Evolutionary conservation across 345 rosid species (phyloP), one percentile per base, ranked within the genome.

Genomic region (Balakata baccata): DNA sequence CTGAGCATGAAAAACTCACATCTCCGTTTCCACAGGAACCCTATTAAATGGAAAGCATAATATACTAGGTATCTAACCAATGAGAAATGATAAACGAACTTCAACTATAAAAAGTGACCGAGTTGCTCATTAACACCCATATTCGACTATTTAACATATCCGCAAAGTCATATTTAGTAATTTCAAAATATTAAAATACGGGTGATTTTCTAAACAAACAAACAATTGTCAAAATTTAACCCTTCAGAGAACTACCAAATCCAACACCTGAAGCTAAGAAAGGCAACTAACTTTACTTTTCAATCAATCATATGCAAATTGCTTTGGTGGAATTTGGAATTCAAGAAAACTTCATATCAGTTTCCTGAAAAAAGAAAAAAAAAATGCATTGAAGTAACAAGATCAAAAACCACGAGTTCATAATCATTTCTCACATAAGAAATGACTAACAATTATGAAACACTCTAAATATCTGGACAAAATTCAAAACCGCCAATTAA

Each of bases 11-110:
- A 69, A 74, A 39, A 73, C 70, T 81, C 18, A 81, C 83, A 76
- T 87, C 92, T 69, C 91, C 93, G 71, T 87, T 68, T 70, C 74
- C 92, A 68, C 57, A 80, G 13, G 87, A 47, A 75, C 75, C 88
- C 89, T 85, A 81, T 71, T 41, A 77, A 61, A 66, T 50, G 68
- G 68, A 18, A 76, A 34, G 49, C 25, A 69, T 29, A 58, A 65
- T 14, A 62, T n/a, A 57, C 52, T n/a, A 38, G 47, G 34, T 58
- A 76, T 46, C 51, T 34, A 7, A n/a, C 11, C 37, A 38, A 38
- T 43, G 50, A 25, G 9, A 45, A 45, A 49, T 6, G 43, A 13
- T 14, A 41, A 23, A 45, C 16, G 43, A 41, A 22, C 63, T 37
- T 52, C 60, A 51, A 52, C 9, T 13, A 52, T 7, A 51, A 47